Evolutionary conservation across 1,284 basidiomycete species (phyloP), one percentile per base, ranked within the genome.

Genomic region (Sanguinoderma infundibulare): DNA sequence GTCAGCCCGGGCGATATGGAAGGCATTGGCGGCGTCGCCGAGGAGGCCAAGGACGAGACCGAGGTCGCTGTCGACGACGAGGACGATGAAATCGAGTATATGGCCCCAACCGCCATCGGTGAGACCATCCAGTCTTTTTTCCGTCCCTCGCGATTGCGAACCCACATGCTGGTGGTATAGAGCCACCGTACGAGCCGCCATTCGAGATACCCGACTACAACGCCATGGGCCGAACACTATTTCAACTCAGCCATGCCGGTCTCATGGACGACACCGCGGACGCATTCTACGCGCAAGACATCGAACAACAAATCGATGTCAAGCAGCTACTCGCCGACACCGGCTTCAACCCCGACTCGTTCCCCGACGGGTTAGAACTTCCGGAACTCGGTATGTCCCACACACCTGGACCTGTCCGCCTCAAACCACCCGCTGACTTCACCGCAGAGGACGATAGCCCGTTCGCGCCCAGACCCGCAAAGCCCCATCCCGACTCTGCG

Each of bases 31-130:
- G 60, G 53, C 3, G 38, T 61, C 2, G 78, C 78, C 38, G 68
- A 71, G 3, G 68, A 75, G 35, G 64, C 71, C 7, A 71, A 71
- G 24, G 78, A 76, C 51, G 76, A 81, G 55, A 67, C 70, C 1
- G 70, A 75, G 2, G 78, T 80, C 61, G 77, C 69, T 28, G 75
- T 74, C 47, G 63, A 70, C 20, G 78, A 84, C 49, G 85, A 86
- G 62, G 78, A 80, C 56, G 88, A 87, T 65, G 91, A 92, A 71
- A 80, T 92, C 39, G 91, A 94, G 72, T 92, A 91, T 69, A 87
- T 89, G 83, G 82, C 91, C 32, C 91, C 91, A 6, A 89, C 87
- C 65, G 83, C 83, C 8, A 75, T 84, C 20, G 83, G 90, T 91
- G 66, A 64, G 84, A n/a, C n/a, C 75, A 28, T 30, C 39, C 39